These are phyloP conservation scores for Blastocladiella britannica DNA, from an alignment of 192 early-diverging fungal species.

Conservation along the genomic window DNA sequence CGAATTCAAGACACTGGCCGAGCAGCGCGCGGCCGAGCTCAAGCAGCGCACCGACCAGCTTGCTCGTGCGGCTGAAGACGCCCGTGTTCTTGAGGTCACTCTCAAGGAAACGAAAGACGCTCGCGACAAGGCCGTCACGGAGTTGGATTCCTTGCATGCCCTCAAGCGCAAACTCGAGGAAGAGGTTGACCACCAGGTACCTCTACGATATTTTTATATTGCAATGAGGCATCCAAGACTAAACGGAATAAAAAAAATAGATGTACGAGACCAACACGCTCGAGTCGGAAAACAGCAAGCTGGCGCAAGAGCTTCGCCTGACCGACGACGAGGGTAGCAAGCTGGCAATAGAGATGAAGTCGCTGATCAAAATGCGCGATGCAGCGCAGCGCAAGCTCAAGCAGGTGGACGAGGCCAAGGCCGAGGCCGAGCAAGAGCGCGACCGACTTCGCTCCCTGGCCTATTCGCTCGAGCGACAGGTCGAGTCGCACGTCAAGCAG, in stretches of 20 bases:
- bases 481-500: constrained; percentile 17
- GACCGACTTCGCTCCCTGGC: neutral
- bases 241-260: too few relatives aligned
- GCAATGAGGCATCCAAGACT: too few relatives aligned
- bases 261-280: neutral
- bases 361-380: neutral
- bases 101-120: neutral
- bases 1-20: neutral
- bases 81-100: neutral
- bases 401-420: constrained; percentile 1
- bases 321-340: neutral
- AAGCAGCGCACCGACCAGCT: neutral
- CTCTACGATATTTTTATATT: too few relatives aligned
- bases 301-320: neutral
- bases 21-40: neutral
- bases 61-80: neutral
- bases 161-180: neutral
- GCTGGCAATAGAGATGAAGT: neutral
- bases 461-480: neutral
- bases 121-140: neutral
- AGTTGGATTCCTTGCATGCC: neutral
- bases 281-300: neutral
- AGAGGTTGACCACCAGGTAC: neutral
- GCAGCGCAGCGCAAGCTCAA: neutral
- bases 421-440: neutral